Conservation (phyloP, 768 basidiomycete species). For the Mycena latifolia region DNA sequence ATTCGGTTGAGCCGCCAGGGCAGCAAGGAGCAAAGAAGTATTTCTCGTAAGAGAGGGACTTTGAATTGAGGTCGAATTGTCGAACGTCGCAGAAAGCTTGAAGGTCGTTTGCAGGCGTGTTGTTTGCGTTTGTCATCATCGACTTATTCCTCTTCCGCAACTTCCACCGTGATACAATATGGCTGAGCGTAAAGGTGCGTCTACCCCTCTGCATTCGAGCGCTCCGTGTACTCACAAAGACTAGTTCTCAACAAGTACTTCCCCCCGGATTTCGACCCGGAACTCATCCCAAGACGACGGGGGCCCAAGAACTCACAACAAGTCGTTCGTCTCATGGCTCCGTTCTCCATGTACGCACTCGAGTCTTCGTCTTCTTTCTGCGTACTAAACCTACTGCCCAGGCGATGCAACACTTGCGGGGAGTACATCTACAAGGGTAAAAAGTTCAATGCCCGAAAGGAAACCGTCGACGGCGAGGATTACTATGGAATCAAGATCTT, state of each 20-base stretch:
- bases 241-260: conserved; percentile 95
- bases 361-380: background rate
- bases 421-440: conserved; percentile 99
- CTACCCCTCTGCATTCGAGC: background rate
- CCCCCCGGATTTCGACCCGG: conserved; percentile 98
- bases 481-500: conserved; percentile 99
- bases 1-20: too few relatives aligned
- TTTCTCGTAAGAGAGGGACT: too few relatives aligned
- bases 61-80: too few relatives aligned
- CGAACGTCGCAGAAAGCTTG: too few relatives aligned
- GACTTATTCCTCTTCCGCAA: too few relatives aligned
- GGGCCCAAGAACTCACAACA: conserved; percentile 95
- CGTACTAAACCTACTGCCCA: conserved; percentile 44
- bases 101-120: too few relatives aligned
- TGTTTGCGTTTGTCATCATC: too few relatives aligned
- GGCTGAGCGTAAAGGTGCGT: conserved; percentile 35
- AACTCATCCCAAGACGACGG: conserved; percentile 92
- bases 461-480: conserved; percentile 97
- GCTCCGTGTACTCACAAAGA: background rate
- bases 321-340: conserved; percentile 98
- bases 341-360: conserved; percentile 90
- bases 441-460: conserved; percentile 99
- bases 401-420: conserved; percentile 95
- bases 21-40: too few relatives aligned
- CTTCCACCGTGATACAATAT: conserved; percentile 10